Evolutionary conservation across 352 stramenopile species (phyloP).

Genomic region (Achlya hypogyna): DNA sequence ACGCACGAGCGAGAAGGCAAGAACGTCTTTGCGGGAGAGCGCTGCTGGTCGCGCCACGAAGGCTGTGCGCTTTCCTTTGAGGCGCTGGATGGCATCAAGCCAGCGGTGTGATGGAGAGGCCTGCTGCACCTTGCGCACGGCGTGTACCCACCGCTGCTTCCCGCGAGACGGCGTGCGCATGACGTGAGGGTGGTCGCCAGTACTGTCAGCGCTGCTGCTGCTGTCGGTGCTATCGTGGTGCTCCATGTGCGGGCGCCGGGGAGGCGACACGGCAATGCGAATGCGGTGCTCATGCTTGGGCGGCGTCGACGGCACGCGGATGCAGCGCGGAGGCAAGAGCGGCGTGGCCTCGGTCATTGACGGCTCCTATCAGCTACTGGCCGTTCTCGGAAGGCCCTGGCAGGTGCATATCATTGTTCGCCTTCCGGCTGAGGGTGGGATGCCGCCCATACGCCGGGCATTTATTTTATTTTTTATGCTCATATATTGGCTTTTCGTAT

Average conservation of each 20-base stretch:
- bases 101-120: conserved; percentile 1
- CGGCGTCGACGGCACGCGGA: neutral
- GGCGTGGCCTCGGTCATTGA: neutral
- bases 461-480: too few relatives aligned
- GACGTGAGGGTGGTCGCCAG: neutral
- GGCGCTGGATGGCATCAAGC: neutral
- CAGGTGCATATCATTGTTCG: neutral
- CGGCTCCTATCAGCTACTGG: conserved; percentile 3
- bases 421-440: neutral
- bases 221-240: conserved; percentile 2
- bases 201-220: neutral
- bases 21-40: neutral
- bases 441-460: neutral
- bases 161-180: neutral
- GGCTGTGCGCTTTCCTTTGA: conserved; percentile 10
- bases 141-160: conserved; percentile 13
- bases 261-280: neutral
- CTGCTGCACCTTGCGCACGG: neutral
- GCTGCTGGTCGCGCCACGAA: conserved; percentile 5
- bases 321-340: neutral
- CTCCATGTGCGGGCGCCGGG: neutral
- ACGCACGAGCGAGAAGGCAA: conserved; percentile 7
- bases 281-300: neutral
- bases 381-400: neutral
- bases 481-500: too few relatives aligned